Base-by-base conservation (phyloP, 1,284 basidiomycete genomes). In the Vanrija humicola region DNA sequence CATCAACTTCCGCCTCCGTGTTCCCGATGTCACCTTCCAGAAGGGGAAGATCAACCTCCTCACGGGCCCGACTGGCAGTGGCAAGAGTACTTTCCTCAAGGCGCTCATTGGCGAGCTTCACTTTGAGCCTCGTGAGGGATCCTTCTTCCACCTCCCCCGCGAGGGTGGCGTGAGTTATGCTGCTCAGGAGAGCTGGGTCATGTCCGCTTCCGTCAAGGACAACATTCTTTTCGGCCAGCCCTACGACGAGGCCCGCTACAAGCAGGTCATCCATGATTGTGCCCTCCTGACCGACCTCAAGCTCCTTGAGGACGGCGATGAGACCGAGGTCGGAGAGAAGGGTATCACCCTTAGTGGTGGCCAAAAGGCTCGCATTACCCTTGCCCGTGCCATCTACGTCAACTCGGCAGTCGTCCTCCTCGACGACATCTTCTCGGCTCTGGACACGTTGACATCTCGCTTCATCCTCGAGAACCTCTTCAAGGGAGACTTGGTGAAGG, bases 391-490 rank as follows among this genome's bases (percentile, higher is more conserved):
- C 0, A 79, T 88, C 6, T 88, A 88, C 68, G 84, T 84, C 26
- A 70, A 72, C 12, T 83, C 86, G 0, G 75, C 82, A 14, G 81
- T 86, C 43, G 67, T 90, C 7, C 77, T 90, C 4, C 76, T 81
- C 26, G 79, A 80, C 66, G 86, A 88, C 68, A 82, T 87, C 29
- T 69, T 74, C 46, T 75, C 77, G 25, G 75, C 75, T 4, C 61
- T 78, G 39, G 77, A 79, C 64, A 81, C 84, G 6, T 82, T 86
- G 59, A 90, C 88, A 0, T 80, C 87, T 0, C 83, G 83, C 61
- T 89, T 83, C 82, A 85, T 90, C 55, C 83, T 90, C 12, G 83
- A 89, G 18, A 82, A 88, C 50, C 86, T 87, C 63, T 82, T 91
- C 72, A 73, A 76, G 43, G 86, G 88, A 5, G 83, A 86, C 58